Percentiles rank a stretch among this genome's conserved stretches.
These are phyloP conservation scores for Zymoseptoria passerinii DNA, from an alignment of 2,329 filamentous ascomycete species.

Conservation along the genomic window DNA sequence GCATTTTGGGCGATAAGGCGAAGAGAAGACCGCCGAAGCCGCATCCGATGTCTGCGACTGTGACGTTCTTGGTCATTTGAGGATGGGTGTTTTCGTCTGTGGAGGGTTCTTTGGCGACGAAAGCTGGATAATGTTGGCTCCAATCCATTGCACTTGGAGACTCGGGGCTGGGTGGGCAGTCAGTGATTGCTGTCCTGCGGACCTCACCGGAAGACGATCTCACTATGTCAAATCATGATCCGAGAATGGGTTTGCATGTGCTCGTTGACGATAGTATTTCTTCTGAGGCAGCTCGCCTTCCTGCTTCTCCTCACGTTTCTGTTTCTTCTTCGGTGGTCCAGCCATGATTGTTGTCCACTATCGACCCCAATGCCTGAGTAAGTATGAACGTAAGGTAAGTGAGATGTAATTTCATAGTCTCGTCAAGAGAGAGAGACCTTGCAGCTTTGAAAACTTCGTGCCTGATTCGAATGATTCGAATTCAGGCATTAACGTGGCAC, in stretches of 20 bases:
- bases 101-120: conserved; percentile 30
- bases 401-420: neutral
- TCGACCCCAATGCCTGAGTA: too few relatives aligned
- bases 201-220: conserved; percentile 22
- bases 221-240: conserved; percentile 88
- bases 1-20: conserved; percentile 71
- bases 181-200: conserved; percentile 4
- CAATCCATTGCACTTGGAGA: conserved; percentile 84
- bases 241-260: conserved; percentile 96
- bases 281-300: conserved; percentile 68
- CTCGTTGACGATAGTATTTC: conserved; percentile 91
- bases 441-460: too few relatives aligned
- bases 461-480: conserved; percentile 42
- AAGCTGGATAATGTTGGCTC: conserved; percentile 74
- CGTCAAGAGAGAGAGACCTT: neutral
- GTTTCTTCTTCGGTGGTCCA: conserved; percentile 32
- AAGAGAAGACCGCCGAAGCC: conserved; percentile 89
- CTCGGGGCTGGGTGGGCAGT: conserved; percentile 53
- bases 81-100: neutral
- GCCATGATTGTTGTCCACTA: conserved; percentile 20
- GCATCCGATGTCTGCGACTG: conserved; percentile 94
- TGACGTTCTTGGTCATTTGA: conserved; percentile 59
- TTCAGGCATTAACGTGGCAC: conserved; percentile 26
- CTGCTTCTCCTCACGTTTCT: conserved; percentile 41
- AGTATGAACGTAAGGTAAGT: neutral